Evolutionary conservation across 2,329 filamentous ascomycete genomes (phyloP), one percentile per base, ranked within the genome.

Genomic region (Neonectria sp.): DNA sequence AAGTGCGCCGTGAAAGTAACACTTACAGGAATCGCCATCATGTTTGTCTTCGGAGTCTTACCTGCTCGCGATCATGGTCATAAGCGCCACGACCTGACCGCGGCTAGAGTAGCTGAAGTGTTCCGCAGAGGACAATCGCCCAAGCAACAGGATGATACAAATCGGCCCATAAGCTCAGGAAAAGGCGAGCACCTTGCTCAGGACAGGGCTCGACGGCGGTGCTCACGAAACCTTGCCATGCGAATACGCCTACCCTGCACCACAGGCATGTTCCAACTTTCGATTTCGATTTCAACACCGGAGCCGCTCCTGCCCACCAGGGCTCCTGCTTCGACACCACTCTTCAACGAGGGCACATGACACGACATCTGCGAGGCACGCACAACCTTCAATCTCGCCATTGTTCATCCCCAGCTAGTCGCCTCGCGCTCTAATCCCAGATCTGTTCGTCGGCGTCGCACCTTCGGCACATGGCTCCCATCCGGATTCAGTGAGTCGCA

Each of bases 171-270:
- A 11, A 9, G 2, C 1, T 35, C 33, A 3, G 11, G 11, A 29
- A 17, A n/a, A 40, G n/a, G 37, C 8, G 37, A 40, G 37, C 15
- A 8, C 13, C 15, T 40, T 17, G 37, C 9, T 56, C 6, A 12
- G 35, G 56, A 31, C 45, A 57, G 35, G 33, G 51, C 5, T 29
- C 13, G 25, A 37, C 51, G 25, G 25, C 24, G 17, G 46, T 35
- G n/a, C 7, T 17, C 31, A 40, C 7, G 27, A 35, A 46, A n/a
- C 33, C 49, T 33, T 56, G 46, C 46, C 21, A 17, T 35, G 31
- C 13, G 31, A 33, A 45, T 45, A 21, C n/a, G 40, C 58, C 35
- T 66, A 61, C 63, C 63, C 58, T 66, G 63, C 58, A 66, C 37
- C 15, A 24, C 15, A 24, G 6, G 35, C 21, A 21, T n/a, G 60